Evolutionary conservation across 2,329 filamentous ascomycete genomes (phyloP).

Genomic region (Claviceps quebecensis): DNA sequence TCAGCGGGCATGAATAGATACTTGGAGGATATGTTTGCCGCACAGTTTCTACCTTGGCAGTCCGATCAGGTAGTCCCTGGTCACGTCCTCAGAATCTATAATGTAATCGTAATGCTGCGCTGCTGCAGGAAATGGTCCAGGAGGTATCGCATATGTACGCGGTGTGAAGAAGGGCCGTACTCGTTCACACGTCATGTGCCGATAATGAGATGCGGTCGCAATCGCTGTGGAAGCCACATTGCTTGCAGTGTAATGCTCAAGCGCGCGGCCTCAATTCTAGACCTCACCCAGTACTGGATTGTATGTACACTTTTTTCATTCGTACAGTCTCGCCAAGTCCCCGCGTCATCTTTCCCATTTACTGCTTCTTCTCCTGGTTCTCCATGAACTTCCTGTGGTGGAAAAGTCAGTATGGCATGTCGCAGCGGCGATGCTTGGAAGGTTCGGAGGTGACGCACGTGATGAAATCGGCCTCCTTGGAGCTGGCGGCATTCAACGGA

Average conservation of each 20-base stretch:
- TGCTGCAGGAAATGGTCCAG: neutral
- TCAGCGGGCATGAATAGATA: neutral
- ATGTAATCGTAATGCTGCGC: neutral
- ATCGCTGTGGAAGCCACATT: neutral
- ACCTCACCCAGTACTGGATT: constrained; percentile 3
- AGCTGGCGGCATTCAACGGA: constrained; percentile 47
- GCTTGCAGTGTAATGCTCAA: neutral
- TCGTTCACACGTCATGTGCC: neutral
- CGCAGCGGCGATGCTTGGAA: constrained; percentile 4
- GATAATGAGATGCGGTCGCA: neutral
- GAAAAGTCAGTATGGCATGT: neutral
- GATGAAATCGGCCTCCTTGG: constrained; percentile 52
- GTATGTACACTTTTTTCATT: constrained; percentile 21
- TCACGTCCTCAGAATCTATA: neutral
- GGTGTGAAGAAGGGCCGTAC: neutral
- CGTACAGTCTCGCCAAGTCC: constrained; percentile 12
- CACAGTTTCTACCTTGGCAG: neutral
- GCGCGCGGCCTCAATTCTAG: neutral
- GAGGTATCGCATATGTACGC: neutral
- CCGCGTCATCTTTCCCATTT: constrained; percentile 10
- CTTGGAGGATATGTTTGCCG: neutral
- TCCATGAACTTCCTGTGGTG: constrained; percentile 25
- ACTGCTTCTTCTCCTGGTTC: constrained; percentile 28
- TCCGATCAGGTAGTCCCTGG: no score
- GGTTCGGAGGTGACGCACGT: constrained; percentile 32